Conservation (phyloP, 805 yeast genomes). For the Dipodascus albidus region DNA sequence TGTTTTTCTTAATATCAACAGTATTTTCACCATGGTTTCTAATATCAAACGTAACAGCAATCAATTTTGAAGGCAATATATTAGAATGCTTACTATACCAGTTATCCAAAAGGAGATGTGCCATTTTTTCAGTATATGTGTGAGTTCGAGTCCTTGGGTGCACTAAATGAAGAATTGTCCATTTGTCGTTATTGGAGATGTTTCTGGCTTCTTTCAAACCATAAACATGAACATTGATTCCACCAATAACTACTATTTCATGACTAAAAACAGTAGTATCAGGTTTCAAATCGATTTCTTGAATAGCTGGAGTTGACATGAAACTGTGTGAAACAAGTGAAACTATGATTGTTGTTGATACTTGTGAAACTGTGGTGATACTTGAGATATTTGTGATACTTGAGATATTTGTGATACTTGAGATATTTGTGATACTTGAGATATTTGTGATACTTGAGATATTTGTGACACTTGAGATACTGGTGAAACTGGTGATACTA, state of each 20-base stretch:
- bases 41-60: conserved; percentile 40
- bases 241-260: conserved; percentile 28
- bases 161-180: conserved; percentile 19
- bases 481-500: too few relatives aligned
- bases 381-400: too few relatives aligned
- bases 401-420: too few relatives aligned
- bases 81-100: neutral
- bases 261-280: conserved; percentile 1
- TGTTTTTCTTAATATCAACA: conserved; percentile 28
- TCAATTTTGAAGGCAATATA: conserved; percentile 16
- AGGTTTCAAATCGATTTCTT: neutral
- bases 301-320: neutral
- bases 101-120: conserved; percentile 26
- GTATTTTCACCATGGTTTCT: conserved; percentile 46
- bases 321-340: too few relatives aligned
- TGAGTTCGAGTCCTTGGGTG: conserved; percentile 37
- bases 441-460: too few relatives aligned
- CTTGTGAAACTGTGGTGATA: too few relatives aligned
- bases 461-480: too few relatives aligned
- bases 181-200: conserved; percentile 10
- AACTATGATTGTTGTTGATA: too few relatives aligned
- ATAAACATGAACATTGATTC: conserved; percentile 34
- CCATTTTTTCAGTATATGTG: conserved; percentile 30
- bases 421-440: too few relatives aligned
- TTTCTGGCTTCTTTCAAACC: conserved; percentile 26